Evolutionary conservation across 371 early-diverging fungal species (phyloP).

Genomic region (Basidiobolus meristosporus): DNA sequence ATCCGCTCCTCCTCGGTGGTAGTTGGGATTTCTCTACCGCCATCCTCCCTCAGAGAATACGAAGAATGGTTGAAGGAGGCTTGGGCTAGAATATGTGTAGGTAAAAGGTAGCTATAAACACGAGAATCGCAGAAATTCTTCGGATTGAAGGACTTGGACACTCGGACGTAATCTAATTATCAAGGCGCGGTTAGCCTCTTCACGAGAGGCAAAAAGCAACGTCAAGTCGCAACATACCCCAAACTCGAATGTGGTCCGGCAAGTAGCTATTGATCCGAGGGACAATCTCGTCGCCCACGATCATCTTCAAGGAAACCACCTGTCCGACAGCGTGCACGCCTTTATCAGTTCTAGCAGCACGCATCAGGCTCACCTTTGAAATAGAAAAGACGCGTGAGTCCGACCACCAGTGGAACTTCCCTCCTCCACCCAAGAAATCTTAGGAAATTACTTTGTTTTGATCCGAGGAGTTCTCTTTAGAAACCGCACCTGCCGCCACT

Average conservation of each 20-base stretch:
- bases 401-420: too few relatives aligned
- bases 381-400: background rate
- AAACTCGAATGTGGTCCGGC: constrained; percentile 68
- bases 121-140: constrained; percentile 84
- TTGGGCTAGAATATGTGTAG: constrained; percentile 65
- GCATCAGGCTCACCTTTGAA: constrained; percentile 40
- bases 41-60: constrained; percentile 1
- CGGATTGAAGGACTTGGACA: constrained; percentile 70
- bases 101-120: constrained; percentile 96
- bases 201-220: too few relatives aligned
- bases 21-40: constrained; percentile 7
- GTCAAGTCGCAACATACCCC: constrained; percentile 44
- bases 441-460: constrained; percentile 40
- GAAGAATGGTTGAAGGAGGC: constrained; percentile 5
- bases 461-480: constrained; percentile 49
- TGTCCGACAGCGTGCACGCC: constrained; percentile 98
- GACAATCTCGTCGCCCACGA: constrained; percentile 50
- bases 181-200: background rate
- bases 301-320: constrained; percentile 81
- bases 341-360: constrained; percentile 97
- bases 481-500: constrained; percentile 49
- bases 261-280: constrained; percentile 46
- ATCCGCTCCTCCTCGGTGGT: constrained; percentile 15
- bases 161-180: constrained; percentile 39
- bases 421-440: too few relatives aligned